A percentile compares a stretch with the other conserved stretches of the same genome.
phyloP scores from a whole-genome alignment of 192 early-diverging fungal species.

The Gamsiella multidivaricata region DNA sequence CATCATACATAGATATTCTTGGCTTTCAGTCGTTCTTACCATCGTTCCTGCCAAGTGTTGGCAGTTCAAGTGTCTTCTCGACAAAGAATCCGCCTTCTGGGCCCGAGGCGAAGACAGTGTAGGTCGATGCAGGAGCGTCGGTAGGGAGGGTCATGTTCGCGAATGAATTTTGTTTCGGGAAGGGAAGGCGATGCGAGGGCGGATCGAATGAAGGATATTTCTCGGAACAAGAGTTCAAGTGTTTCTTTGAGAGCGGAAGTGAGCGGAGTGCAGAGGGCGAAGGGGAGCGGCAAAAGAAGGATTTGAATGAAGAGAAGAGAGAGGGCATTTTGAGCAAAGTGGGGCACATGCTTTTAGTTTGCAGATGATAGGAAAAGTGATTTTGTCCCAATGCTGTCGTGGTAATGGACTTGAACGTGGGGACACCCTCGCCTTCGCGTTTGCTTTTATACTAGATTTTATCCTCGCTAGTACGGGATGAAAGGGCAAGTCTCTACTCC shows the following conservation, averaged over 20 bases:
- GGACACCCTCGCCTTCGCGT: too few relatives aligned
- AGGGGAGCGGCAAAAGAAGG: neutral
- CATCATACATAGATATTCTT: too few relatives aligned
- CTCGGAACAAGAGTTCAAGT: neutral
- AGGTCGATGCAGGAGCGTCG: neutral
- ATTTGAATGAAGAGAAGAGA: constrained; percentile 7
- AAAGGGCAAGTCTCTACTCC: too few relatives aligned
- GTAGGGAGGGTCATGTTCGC: neutral
- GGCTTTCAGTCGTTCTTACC: constrained; percentile 15
- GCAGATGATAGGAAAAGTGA: neutral
- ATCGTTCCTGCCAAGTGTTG: constrained; percentile 28
- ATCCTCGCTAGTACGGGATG: too few relatives aligned
- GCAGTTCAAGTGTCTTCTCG: constrained; percentile 19
- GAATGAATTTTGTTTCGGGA: neutral
- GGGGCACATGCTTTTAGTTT: neutral
- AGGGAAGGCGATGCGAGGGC: neutral
- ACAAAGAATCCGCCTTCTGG: constrained; percentile 21
- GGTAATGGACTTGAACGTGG: too few relatives aligned
- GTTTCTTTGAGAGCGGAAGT: neutral
- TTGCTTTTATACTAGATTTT: too few relatives aligned
- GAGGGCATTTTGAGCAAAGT: neutral
- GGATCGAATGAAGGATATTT: neutral
- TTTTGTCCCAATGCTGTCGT: too few relatives aligned
- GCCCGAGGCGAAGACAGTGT: constrained; percentile 33
- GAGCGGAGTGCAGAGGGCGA: neutral